Evolutionary conservation across 495 filamentous ascomycete genomes (phyloP).

Genomic region (Penicillium dipodomyicola): DNA sequence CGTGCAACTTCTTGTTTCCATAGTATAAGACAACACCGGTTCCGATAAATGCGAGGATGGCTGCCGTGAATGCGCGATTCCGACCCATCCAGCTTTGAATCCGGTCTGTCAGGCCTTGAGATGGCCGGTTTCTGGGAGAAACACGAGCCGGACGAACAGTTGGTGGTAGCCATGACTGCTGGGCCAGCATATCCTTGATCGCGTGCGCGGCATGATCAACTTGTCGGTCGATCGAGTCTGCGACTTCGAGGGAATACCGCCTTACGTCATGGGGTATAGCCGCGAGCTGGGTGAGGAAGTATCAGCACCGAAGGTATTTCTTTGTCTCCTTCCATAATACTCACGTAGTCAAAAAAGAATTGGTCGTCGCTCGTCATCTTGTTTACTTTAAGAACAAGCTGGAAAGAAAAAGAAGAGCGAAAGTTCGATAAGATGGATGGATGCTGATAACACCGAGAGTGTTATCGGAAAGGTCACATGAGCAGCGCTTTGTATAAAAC

Average conservation of each 20-base stretch:
- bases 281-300: slow-evolving; percentile 56
- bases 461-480: slow-evolving; percentile 21
- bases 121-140: slow-evolving; percentile 40
- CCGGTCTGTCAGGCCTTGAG: slow-evolving; percentile 40
- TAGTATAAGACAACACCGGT: slow-evolving; percentile 65
- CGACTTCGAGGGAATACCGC: slow-evolving; percentile 60
- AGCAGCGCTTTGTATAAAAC: slow-evolving; percentile 5
- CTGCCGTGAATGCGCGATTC: slow-evolving; percentile 68
- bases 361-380: slow-evolving; percentile 53
- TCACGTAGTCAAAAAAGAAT: slow-evolving; percentile 51
- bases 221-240: slow-evolving; percentile 72
- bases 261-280: slow-evolving; percentile 70
- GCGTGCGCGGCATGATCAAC: slow-evolving; percentile 65
- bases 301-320: slow-evolving; percentile 10
- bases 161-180: slow-evolving; percentile 67
- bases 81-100: slow-evolving; percentile 61
- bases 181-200: slow-evolving; percentile 60
- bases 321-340: slow-evolving; percentile 8
- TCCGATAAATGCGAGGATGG: slow-evolving; percentile 65
- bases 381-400: slow-evolving; percentile 20
- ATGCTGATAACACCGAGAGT: slow-evolving; percentile 17
- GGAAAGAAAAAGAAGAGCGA: slow-evolving; percentile 11
- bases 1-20: slow-evolving; percentile 55
- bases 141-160: slow-evolving; percentile 57
- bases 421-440: slow-evolving; percentile 24